Conservation (phyloP, 1,139 yeast genomes). For the Lodderomyces parapsilosis region DNA sequence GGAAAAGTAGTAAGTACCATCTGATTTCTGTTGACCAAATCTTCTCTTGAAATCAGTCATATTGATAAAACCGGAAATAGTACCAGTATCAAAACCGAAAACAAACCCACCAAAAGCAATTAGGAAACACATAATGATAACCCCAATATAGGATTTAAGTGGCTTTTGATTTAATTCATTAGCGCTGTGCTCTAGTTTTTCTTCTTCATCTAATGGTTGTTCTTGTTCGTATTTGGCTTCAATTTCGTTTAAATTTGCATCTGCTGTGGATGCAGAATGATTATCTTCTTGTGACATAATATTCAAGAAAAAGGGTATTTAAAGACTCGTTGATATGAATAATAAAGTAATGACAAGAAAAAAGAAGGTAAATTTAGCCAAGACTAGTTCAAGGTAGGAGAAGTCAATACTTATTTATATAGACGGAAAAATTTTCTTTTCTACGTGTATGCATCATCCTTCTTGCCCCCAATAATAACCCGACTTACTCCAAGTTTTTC, state of each 20-base stretch:
- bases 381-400: too few relatives aligned
- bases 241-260: constrained; percentile 69
- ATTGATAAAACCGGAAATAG: constrained; percentile 66
- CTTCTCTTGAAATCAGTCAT: constrained; percentile 49
- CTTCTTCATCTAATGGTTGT: constrained; percentile 2
- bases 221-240: constrained; percentile 58
- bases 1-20: constrained; percentile 35
- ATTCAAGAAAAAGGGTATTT: neutral
- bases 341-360: too few relatives aligned
- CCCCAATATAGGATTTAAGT: constrained; percentile 9
- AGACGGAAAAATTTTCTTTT: neutral
- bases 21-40: constrained; percentile 42
- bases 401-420: neutral
- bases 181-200: constrained; percentile 3
- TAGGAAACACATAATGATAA: constrained; percentile 28
- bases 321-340: neutral
- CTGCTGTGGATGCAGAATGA: constrained; percentile 39
- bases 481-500: neutral
- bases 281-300: constrained; percentile 11
- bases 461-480: neutral
- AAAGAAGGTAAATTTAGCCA: too few relatives aligned
- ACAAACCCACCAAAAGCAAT: constrained; percentile 67
- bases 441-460: neutral
- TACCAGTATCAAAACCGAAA: constrained; percentile 76
- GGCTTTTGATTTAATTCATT: constrained; percentile 10